Conservation (phyloP, 2,329 filamentous ascomycete species). For the Exophiala calicioides region DNA sequence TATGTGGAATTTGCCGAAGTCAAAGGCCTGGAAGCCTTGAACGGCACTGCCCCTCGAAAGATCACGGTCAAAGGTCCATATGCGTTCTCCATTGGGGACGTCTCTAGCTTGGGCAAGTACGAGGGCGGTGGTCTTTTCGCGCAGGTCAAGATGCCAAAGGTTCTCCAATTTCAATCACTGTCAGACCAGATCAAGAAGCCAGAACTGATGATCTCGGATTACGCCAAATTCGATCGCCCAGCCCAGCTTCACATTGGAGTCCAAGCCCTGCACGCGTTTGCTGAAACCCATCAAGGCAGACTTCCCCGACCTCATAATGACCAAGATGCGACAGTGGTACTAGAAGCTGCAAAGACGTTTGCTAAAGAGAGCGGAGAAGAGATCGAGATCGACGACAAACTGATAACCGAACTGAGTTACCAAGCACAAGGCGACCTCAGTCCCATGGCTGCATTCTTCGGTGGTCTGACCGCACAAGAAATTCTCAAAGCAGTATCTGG, state of each 20-base stretch:
- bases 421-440: constrained; percentile 89
- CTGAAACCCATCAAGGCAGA: constrained; percentile 67
- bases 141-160: constrained; percentile 98
- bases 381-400: constrained; percentile 84
- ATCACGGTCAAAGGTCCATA: constrained; percentile 94
- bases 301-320: constrained; percentile 83
- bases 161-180: constrained; percentile 83
- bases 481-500: constrained; percentile 95
- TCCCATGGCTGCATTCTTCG: constrained; percentile 93
- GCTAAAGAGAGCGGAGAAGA: constrained; percentile 67
- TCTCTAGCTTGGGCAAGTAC: constrained; percentile 83
- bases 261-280: constrained; percentile 87
- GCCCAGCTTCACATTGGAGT: constrained; percentile 89
- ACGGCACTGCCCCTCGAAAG: constrained; percentile 80
- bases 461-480: constrained; percentile 90
- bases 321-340: constrained; percentile 74
- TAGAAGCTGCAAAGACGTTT: constrained; percentile 73
- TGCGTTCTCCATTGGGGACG: constrained; percentile 94
- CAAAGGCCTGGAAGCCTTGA: constrained; percentile 86
- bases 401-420: constrained; percentile 90
- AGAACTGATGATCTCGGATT: constrained; percentile 89
- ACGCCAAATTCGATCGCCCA: constrained; percentile 95
- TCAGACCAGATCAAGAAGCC: constrained; percentile 78
- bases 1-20: constrained; percentile 93
- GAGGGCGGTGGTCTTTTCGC: constrained; percentile 84